Evolutionary conservation across 164 flowering plant species (phyloP).

Genomic region (Umbilicus rupestris): DNA sequence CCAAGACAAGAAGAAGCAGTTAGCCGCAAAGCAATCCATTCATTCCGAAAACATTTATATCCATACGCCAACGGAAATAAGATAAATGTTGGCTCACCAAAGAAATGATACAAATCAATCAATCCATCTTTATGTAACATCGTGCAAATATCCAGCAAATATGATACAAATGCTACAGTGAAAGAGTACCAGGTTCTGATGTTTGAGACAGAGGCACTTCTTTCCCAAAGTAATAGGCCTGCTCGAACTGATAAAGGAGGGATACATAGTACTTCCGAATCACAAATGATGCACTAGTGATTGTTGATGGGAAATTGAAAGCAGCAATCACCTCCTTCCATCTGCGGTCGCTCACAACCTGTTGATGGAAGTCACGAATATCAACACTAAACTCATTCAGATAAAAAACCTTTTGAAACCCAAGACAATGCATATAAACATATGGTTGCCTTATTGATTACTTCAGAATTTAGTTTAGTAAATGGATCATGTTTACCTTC

Average conservation of each 20-base stretch:
- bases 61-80: too few species aligned
- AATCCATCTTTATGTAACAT: background rate
- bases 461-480: too few species aligned
- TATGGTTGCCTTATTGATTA: background rate
- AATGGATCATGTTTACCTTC: conserved; percentile 2
- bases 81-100: too few species aligned
- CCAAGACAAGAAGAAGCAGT: background rate
- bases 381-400: background rate
- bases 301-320: conserved; percentile 17
- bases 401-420: background rate
- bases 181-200: background rate
- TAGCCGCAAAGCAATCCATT: background rate
- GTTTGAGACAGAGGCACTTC: background rate
- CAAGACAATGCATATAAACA: background rate
- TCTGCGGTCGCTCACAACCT: conserved; percentile 4
- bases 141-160: too few species aligned
- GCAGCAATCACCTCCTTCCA: conserved; percentile 7
- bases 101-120: background rate
- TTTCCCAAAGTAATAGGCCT: conserved; percentile 3
- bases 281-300: conserved; percentile 4
- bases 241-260: conserved; percentile 5
- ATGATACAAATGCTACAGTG: background rate
- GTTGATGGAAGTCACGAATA: background rate
- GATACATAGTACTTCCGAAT: conserved; percentile 5
- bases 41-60: background rate